A percentile compares a stretch with the other conserved stretches of the same genome.
phyloP scores from a whole-genome alignment of 2,329 filamentous ascomycete genomes.

The Calonectria leucothoes region DNA sequence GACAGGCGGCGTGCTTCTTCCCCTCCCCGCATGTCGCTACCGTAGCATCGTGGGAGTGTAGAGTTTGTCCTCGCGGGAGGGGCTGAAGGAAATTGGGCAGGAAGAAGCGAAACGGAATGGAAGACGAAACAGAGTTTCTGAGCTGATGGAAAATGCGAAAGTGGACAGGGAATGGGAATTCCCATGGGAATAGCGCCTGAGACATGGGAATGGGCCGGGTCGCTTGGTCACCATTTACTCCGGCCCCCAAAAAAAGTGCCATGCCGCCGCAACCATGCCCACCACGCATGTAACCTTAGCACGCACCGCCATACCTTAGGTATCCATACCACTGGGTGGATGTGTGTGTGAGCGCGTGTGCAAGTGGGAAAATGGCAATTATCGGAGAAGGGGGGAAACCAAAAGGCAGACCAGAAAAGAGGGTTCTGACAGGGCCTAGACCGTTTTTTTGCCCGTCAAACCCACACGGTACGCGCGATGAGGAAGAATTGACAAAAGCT shows the following conservation, averaged over 20 bases:
- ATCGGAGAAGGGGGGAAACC: not conserved
- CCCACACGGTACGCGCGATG: not conserved
- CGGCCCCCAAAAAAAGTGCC: not conserved
- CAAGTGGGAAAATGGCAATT: not conserved
- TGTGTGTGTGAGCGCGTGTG: not conserved
- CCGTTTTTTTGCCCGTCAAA: not conserved
- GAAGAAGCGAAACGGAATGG: not conserved
- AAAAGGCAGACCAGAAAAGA: not conserved
- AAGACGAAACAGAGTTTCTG: not conserved
- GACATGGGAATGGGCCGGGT: not conserved
- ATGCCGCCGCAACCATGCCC: not conserved
- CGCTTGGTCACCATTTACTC: not conserved
- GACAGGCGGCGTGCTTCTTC: not conserved
- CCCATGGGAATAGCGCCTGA: not conserved
- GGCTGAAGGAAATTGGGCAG: not conserved
- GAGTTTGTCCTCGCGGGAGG: not conserved
- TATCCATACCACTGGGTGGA: not conserved
- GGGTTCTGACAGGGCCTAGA: not conserved
- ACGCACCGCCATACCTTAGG: not conserved
- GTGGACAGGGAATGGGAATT: not conserved
- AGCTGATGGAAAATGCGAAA: not conserved
- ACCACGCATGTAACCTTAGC: not conserved
- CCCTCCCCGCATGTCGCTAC: not conserved
- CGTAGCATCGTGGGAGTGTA: not conserved
- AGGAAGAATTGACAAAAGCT: not conserved